Conservation (phyloP, 2,329 filamentous ascomycete genomes). For the Exserohilum turcica region DNA sequence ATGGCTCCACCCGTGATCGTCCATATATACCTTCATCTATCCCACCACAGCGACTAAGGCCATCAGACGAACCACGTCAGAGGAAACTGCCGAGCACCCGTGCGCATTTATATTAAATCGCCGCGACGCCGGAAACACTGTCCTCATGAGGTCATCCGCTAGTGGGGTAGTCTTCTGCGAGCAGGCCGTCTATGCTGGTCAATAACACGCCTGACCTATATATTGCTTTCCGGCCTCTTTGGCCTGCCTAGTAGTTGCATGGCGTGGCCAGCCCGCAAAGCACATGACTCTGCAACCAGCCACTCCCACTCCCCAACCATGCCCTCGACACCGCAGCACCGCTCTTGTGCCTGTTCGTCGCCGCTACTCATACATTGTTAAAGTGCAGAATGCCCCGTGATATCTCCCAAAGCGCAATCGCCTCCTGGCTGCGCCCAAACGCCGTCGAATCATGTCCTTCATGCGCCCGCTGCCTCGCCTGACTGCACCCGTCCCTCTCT, state of each 20-base stretch:
- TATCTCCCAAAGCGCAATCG: constrained; percentile 4
- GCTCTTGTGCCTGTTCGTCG: constrained; percentile 1
- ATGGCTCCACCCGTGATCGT: constrained; percentile 5
- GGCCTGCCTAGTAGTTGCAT: not conserved
- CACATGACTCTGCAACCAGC: not conserved
- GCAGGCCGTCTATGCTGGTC: not conserved
- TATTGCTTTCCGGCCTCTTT: not conserved
- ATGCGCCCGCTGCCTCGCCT: not conserved
- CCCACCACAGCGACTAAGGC: constrained; percentile 7
- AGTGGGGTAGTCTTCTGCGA: not conserved
- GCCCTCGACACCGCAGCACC: not conserved
- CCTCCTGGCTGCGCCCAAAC: constrained; percentile 4
- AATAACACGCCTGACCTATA: not conserved
- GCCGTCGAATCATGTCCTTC: constrained; percentile 7
- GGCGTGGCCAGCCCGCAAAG: not conserved
- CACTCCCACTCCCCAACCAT: too few relatives aligned
- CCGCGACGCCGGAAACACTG: not conserved
- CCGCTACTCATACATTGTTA: constrained; percentile 24
- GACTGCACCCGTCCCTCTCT: not conserved
- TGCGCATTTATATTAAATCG: constrained; percentile 7
- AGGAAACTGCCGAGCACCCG: constrained; percentile 19
- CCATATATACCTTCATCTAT: constrained; percentile 16
- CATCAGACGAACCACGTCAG: constrained; percentile 10
- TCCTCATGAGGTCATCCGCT: constrained; percentile 1
- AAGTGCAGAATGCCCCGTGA: constrained; percentile 13